Percentiles rank a stretch among this genome's conserved stretches.
phyloP scores from a whole-genome alignment of 108 stramenopile species.

The Fragilariopsis cylindrus region DNA sequence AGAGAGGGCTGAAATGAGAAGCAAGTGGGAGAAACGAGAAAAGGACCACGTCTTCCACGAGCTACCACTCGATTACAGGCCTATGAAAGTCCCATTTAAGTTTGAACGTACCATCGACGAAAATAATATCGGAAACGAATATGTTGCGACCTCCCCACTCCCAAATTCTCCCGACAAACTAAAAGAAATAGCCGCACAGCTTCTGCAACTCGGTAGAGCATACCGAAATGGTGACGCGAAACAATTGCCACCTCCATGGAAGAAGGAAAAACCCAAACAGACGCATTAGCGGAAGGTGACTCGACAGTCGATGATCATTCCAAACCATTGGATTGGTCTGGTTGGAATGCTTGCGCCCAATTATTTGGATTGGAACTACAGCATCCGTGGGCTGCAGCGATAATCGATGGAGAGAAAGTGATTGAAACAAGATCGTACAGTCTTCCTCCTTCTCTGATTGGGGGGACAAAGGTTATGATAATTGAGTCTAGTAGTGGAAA shows the following conservation, averaged over 20 bases:
- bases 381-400: constrained; percentile 56
- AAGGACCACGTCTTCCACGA: constrained; percentile 50
- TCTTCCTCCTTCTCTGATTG: constrained; percentile 59
- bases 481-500: constrained; percentile 53
- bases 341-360: constrained; percentile 21
- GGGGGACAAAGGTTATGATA: constrained; percentile 50
- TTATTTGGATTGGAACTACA: constrained; percentile 78
- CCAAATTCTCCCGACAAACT: constrained; percentile 30
- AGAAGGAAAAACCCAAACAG: neutral
- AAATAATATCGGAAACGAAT: neutral
- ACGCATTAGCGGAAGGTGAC: neutral
- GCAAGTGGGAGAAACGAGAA: constrained; percentile 49
- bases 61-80: constrained; percentile 34
- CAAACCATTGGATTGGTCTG: constrained; percentile 32
- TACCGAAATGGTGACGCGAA: constrained; percentile 20
- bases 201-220: constrained; percentile 33
- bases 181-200: constrained; percentile 19
- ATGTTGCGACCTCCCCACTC: constrained; percentile 37
- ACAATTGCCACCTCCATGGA: constrained; percentile 34
- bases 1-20: constrained; percentile 48
- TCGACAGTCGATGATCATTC: constrained; percentile 13
- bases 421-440: constrained; percentile 75
- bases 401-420: constrained; percentile 55
- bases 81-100: constrained; percentile 42
- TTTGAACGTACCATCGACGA: constrained; percentile 14